These are phyloP conservation scores for Firmiana major DNA, from an alignment of 345 rosid species.

Conservation along the genomic window DNA sequence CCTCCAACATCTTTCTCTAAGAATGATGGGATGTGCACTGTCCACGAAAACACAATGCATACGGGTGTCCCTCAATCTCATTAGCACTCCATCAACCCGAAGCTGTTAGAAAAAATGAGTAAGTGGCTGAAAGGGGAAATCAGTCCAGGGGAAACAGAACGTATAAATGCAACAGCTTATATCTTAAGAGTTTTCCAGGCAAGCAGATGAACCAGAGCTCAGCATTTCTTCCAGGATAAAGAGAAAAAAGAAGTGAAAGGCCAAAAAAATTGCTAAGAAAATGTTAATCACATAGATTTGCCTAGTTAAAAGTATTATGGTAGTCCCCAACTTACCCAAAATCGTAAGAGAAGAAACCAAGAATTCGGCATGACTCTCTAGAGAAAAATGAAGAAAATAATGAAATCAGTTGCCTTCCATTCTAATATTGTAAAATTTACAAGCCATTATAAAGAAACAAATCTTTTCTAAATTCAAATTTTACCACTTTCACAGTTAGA, in stretches of 20 bases:
- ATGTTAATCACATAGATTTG: neutral
- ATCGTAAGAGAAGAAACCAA: constrained; percentile 95
- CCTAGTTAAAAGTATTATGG: constrained; percentile 1
- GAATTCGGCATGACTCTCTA: constrained; percentile 96
- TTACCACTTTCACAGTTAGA: constrained; percentile 93
- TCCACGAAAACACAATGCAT: constrained; percentile 62
- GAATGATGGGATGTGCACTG: constrained; percentile 44
- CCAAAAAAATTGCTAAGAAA: neutral
- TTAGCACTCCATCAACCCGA: constrained; percentile 89
- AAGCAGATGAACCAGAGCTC: neutral
- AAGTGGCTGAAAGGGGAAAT: constrained; percentile 7
- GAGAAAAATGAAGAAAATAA: constrained; percentile 13
- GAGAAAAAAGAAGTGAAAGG: neutral
- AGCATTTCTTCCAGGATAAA: neutral
- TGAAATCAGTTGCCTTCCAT: neutral
- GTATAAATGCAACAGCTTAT: neutral
- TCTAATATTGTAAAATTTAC: neutral
- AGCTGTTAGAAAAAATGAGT: constrained; percentile 42
- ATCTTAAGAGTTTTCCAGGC: neutral
- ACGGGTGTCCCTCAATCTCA: constrained; percentile 91
- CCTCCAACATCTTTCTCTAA: constrained; percentile 88
- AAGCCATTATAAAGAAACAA: neutral
- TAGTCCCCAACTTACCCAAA: constrained; percentile 65
- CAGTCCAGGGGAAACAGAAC: neutral
- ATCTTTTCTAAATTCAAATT: constrained; percentile 13